Percentiles rank a stretch among this genome's conserved stretches.
phyloP scores from a whole-genome alignment of 306 rosid species.

The Lathyrus aphaca region DNA sequence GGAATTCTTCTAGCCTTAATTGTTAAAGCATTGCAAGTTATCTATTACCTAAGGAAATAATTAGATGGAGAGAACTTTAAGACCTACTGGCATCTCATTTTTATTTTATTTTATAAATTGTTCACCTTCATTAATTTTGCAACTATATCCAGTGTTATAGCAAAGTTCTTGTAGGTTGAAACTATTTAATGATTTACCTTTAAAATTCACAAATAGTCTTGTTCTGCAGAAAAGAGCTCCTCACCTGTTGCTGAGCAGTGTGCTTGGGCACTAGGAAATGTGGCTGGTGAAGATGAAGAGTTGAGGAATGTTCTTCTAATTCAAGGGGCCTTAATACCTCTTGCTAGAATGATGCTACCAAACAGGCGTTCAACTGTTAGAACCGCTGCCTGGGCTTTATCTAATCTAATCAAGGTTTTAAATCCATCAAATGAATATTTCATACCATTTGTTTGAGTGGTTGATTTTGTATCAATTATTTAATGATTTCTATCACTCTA shows the following conservation, averaged over 20 bases:
- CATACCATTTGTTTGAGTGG: constrained; percentile 15
- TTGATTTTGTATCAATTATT: constrained; percentile 5
- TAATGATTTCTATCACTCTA: constrained; percentile 23
- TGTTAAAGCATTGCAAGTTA: constrained; percentile 26
- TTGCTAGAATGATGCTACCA: constrained; percentile 92
- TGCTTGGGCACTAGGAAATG: constrained; percentile 96
- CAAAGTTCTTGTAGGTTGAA: constrained; percentile 33
- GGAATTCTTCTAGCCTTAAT: constrained; percentile 19
- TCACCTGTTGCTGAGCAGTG: constrained; percentile 92
- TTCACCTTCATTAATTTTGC: constrained; percentile 15
- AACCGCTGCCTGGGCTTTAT: constrained; percentile 98
- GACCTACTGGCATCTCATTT: constrained; percentile 25
- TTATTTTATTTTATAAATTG: not conserved
- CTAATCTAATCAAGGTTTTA: constrained; percentile 93
- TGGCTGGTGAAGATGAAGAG: constrained; percentile 96
- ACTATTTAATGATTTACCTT: constrained; percentile 32
- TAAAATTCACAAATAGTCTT: constrained; percentile 34
- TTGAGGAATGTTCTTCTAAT: constrained; percentile 78
- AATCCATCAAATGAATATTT: constrained; percentile 36
- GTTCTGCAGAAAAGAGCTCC: constrained; percentile 79
- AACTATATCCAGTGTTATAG: constrained; percentile 25
- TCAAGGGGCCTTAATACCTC: constrained; percentile 89
- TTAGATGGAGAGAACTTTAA: constrained; percentile 17
- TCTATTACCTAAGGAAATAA: constrained; percentile 31
- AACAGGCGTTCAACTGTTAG: constrained; percentile 83